Conservation (phyloP, 108 stramenopile genomes). For the Schizochytrium sp. region DNA sequence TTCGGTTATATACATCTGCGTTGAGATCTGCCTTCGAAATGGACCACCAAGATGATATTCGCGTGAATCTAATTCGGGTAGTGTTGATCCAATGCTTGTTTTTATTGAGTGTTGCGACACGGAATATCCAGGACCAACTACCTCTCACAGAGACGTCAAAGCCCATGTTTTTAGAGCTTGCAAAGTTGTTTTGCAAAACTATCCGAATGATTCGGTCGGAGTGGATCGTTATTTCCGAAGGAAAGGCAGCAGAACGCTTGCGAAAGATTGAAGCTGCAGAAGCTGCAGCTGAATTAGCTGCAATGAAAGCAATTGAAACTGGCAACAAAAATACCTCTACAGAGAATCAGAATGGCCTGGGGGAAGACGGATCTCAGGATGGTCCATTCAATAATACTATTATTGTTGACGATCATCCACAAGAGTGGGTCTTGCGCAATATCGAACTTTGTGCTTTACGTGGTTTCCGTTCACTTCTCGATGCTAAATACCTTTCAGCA, state of each 20-base stretch:
- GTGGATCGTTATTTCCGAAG: constrained; percentile 4
- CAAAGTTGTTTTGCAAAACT: constrained; percentile 7
- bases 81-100: background rate
- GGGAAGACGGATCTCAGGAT: background rate
- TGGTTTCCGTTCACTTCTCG: background rate
- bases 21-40: no score
- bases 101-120: background rate
- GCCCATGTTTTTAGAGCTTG: background rate
- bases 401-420: background rate
- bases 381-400: background rate
- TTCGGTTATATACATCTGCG: no score
- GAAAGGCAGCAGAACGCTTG: background rate
- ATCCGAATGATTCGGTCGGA: background rate
- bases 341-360: background rate
- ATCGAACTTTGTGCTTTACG: background rate
- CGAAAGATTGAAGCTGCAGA: background rate
- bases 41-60: background rate
- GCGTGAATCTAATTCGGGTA: background rate
- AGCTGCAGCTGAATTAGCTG: background rate
- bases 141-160: background rate
- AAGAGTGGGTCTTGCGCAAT: background rate
- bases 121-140: background rate
- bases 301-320: background rate
- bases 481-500: background rate
- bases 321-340: background rate